Percentiles rank a stretch among this genome's conserved stretches.
Conservation (phyloP, 169 alveolate species). For the Plasmodium sp. region DNA sequence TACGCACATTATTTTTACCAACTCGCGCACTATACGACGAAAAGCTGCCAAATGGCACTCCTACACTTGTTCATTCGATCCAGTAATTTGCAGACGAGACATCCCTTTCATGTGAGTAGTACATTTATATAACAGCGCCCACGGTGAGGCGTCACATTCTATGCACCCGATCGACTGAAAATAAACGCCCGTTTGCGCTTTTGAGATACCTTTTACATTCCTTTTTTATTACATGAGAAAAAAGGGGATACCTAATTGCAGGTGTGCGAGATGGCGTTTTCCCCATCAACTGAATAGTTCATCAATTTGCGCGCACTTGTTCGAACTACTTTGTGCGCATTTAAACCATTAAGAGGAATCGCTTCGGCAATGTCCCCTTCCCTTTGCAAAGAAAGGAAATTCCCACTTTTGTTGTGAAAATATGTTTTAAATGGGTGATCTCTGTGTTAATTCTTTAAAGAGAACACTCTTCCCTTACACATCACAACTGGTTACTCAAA, state of each 20-base stretch:
- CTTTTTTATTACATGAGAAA: background rate
- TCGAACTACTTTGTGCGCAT: background rate
- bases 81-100: background rate
- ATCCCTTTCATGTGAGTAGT: background rate
- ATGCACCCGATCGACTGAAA: background rate
- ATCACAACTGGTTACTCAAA: background rate
- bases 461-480: background rate
- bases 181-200: background rate
- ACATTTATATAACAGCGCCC: background rate
- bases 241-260: background rate
- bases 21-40: background rate
- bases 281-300: background rate
- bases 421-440: background rate
- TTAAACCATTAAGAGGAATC: background rate
- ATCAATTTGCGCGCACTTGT: background rate
- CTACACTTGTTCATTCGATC: background rate
- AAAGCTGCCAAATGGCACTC: background rate
- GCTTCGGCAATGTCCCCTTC: background rate
- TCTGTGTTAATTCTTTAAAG: background rate
- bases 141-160: background rate
- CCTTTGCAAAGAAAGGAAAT: background rate
- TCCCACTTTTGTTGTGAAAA: background rate
- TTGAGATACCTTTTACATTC: background rate
- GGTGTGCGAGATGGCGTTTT: background rate
- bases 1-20: background rate